Base-by-base conservation (phyloP, 1,139 yeast genomes). In the Komagataea norvegica region DNA sequence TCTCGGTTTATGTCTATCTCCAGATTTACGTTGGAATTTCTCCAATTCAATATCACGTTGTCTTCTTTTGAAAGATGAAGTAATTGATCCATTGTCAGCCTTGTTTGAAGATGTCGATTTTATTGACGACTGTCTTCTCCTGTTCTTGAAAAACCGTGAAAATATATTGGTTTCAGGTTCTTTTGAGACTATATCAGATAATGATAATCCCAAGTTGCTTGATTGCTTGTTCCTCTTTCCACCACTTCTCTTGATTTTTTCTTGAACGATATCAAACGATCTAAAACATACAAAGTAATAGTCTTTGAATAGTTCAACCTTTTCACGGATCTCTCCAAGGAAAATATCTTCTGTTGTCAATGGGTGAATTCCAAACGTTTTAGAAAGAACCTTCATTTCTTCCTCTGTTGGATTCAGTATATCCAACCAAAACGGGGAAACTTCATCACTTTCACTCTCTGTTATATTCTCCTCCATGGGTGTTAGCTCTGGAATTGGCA, bases 301-400 rank as follows among this genome's bases (percentile, higher is more conserved):
- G 46, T 85, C 83, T 51, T 80, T 77, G 66, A 91, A 91, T 33
- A 91, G 61, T 60, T 91, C 98, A 17, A 91, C 96, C 56, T 91
- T 91, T 61, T 91, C 98, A 43, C 98, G 75, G 1, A 95, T 81
- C 55, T 91, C 98, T 3, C 96, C 96, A 25, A 89, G 67, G 48
- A 86, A 86, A 39, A 91, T 91, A 65, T 91, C 98, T 58, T 91
- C 98, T 0, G 96, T 85, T 0, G 98, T 91, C 52, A 89, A 72
- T 0, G 97, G 97, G 60, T 89, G 98, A 43, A 89, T 86, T 1
- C 95, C 95, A 62, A 91, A 91, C 0, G 96, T 79, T 52, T 88
- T 88, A 20, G 95, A 79, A 13, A 91, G 56, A 1, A 85, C 93
- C 57, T 88, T 88, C 96, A 91, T 89, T 60, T 91, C 98, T 47